These are phyloP conservation scores for Bauhinia variegata DNA, from an alignment of 306 rosid genomes.

Conservation along the genomic window DNA sequence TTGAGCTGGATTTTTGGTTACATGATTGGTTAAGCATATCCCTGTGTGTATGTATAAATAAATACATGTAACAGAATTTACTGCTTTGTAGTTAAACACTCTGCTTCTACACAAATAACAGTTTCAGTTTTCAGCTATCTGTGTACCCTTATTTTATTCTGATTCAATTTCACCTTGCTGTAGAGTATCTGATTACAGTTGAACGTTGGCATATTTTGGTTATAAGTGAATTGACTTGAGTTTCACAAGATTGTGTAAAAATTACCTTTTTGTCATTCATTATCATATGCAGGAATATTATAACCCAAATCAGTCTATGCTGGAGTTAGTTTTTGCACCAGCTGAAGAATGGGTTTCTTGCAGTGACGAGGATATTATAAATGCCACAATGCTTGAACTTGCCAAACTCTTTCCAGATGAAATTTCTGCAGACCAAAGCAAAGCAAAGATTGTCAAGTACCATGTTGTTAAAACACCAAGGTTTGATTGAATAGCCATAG, in stretches of 20 bases:
- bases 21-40: no score
- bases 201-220: conserved; percentile 10
- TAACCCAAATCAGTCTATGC: conserved; percentile 85
- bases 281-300: conserved; percentile 76
- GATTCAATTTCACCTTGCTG: conserved; percentile 23
- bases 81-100: no score
- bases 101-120: no score
- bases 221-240: conserved; percentile 2
- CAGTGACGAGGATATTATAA: conserved; percentile 80
- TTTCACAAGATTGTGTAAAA: not conserved
- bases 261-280: conserved; percentile 14
- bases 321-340: conserved; percentile 97
- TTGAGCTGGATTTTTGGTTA: no score
- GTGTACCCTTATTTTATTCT: no score
- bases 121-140: no score
- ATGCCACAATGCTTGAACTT: conserved; percentile 93
- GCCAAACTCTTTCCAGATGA: conserved; percentile 96
- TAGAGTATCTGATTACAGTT: conserved; percentile 17
- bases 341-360: conserved; percentile 95
- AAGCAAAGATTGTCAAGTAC: conserved; percentile 91
- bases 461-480: conserved; percentile 97
- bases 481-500: conserved; percentile 44
- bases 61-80: no score
- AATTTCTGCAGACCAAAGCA: conserved; percentile 89
- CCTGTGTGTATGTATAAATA: no score